Evolutionary conservation across 202 grass and related monocot species (phyloP).

Genomic region (Elaeis oleifera): DNA sequence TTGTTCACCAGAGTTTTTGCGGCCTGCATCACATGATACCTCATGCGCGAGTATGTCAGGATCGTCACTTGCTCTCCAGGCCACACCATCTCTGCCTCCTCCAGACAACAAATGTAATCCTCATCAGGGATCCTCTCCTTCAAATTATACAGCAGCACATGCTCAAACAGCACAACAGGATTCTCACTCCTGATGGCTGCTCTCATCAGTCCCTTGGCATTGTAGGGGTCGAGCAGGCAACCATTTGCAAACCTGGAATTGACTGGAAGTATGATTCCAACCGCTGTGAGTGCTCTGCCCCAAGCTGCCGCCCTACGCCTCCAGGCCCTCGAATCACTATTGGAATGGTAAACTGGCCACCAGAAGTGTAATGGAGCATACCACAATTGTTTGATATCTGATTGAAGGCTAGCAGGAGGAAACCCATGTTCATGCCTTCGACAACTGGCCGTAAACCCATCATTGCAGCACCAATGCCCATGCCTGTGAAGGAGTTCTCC

Average conservation of each 20-base stretch:
- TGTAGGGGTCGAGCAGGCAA: conserved; percentile 89
- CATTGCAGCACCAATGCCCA: conserved; percentile 73
- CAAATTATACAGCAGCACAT: conserved; percentile 70
- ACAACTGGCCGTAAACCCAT: conserved; percentile 58
- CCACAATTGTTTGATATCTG: conserved; percentile 91
- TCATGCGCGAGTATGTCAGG: conserved; percentile 71
- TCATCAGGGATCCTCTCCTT: conserved; percentile 75
- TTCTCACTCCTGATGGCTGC: conserved; percentile 79
- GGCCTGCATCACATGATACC: conserved; percentile 86
- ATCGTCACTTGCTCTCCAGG: conserved; percentile 69
- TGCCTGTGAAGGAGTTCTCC: conserved; percentile 84
- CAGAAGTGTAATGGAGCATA: conserved; percentile 91
- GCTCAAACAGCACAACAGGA: conserved; percentile 74
- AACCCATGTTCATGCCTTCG: conserved; percentile 95
- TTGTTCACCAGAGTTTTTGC: conserved; percentile 67
- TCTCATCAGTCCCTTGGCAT: conserved; percentile 87
- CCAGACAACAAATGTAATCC: conserved; percentile 61
- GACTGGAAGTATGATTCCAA: conserved; percentile 87
- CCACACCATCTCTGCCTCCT: conserved; percentile 79
- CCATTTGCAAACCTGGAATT: conserved; percentile 85
- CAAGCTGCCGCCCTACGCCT: conserved; percentile 78
- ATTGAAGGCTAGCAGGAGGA: conserved; percentile 85
- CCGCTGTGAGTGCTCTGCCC: conserved; percentile 80
- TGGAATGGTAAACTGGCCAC: conserved; percentile 81
- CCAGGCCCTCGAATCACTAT: conserved; percentile 71